These are phyloP conservation scores for Urochloa ruziziensis DNA, from an alignment of 176 grass and related monocot species.

Conservation along the genomic window DNA sequence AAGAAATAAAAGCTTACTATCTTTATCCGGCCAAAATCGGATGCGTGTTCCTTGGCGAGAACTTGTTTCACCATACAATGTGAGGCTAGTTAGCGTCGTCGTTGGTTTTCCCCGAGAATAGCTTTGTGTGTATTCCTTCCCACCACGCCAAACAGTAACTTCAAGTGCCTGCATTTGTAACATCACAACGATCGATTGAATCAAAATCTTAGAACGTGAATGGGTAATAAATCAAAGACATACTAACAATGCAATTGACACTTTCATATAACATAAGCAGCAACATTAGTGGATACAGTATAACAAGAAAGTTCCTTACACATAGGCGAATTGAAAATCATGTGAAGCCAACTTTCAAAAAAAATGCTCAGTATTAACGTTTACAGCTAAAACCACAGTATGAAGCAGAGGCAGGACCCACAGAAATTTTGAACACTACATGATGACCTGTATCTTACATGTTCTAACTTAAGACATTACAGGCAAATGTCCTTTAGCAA, in stretches of 20 bases:
- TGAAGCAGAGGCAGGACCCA: background rate
- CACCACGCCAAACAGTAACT: slow-evolving; percentile 89
- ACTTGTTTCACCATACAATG: slow-evolving; percentile 51
- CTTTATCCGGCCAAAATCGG: slow-evolving; percentile 96
- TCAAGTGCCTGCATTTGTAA: slow-evolving; percentile 62
- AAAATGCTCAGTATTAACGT: background rate
- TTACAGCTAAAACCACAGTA: background rate
- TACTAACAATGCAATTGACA: background rate
- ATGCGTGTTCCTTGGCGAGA: slow-evolving; percentile 61
- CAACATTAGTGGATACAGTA: background rate
- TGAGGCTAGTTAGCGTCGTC: slow-evolving; percentile 48
- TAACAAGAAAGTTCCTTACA: background rate
- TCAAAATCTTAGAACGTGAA: background rate
- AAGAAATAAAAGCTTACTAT: slow-evolving; percentile 56
- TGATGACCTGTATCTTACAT: background rate
- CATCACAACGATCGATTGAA: slow-evolving; percentile 30
- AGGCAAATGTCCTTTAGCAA: background rate
- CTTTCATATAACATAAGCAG: background rate
- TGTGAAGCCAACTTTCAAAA: background rate
- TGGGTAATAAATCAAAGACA: slow-evolving; percentile 1
- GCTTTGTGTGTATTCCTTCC: slow-evolving; percentile 73
- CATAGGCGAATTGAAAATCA: background rate
- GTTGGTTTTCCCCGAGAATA: slow-evolving; percentile 86
- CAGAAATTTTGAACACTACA: background rate
- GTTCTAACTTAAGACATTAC: background rate